These are phyloP conservation scores for Sextonia rubra DNA, from an alignment of 164 flowering plant species.

Conservation along the genomic window DNA sequence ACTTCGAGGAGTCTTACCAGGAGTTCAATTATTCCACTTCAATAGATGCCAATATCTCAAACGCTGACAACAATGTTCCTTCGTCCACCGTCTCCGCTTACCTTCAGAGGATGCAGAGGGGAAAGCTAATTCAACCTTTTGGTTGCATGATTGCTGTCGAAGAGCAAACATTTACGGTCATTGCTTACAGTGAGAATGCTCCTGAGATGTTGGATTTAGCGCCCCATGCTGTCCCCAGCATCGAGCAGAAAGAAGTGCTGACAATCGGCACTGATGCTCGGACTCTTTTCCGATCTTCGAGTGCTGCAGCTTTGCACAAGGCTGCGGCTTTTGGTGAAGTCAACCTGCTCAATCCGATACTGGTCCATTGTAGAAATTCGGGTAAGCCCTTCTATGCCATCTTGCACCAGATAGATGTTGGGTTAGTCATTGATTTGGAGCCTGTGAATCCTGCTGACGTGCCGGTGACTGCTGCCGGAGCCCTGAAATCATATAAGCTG, in stretches of 20 bases:
- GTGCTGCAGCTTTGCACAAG: conserved; percentile 59
- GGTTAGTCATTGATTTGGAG: conserved; percentile 66
- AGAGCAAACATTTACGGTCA: conserved; percentile 39
- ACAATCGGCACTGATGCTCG: conserved; percentile 54
- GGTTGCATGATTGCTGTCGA: conserved; percentile 68
- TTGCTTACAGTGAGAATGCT: conserved; percentile 72
- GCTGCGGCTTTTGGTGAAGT: conserved; percentile 55
- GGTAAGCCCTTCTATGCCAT: conserved; percentile 80
- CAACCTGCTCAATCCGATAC: conserved; percentile 61
- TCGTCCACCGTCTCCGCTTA: conserved; percentile 52
- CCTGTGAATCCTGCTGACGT: conserved; percentile 66
- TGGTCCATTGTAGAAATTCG: conserved; percentile 52
- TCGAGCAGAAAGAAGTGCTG: conserved; percentile 59
- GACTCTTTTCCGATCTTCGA: conserved; percentile 47
- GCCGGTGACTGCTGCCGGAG: conserved; percentile 71
- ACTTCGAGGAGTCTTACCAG: conserved; percentile 46
- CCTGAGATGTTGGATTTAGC: conserved; percentile 70
- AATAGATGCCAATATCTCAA: conserved; percentile 35
- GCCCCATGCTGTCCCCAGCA: conserved; percentile 66
- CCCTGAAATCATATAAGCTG: conserved; percentile 71
- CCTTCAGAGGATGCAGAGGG: conserved; percentile 59
- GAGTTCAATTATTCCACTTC: conserved; percentile 58
- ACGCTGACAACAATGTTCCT: conserved; percentile 39
- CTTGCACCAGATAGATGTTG: conserved; percentile 66
- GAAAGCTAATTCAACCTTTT: conserved; percentile 57